A percentile compares a stretch with the other conserved stretches of the same genome.
Evolutionary conservation across 768 basidiomycete genomes (phyloP).

Genomic region (Dacryopinax spathularia): DNA sequence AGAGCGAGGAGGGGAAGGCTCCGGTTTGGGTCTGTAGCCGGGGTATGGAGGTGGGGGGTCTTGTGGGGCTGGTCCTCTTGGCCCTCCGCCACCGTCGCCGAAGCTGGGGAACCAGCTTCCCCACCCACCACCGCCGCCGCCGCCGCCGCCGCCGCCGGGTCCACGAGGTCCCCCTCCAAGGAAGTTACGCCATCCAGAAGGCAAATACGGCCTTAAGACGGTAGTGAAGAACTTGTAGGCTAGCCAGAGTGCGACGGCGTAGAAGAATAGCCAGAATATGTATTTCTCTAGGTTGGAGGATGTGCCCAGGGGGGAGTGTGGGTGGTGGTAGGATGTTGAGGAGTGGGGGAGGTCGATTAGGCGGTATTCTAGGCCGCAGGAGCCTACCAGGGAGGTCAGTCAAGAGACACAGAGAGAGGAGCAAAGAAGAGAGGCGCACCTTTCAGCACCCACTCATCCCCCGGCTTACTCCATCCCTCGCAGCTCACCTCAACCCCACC

Average conservation of each 20-base stretch:
- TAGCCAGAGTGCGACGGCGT: slow-evolving; percentile 9
- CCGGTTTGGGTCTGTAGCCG: slow-evolving; percentile 29
- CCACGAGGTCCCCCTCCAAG: slow-evolving; percentile 17
- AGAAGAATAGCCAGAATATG: slow-evolving; percentile 10
- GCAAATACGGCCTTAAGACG: slow-evolving; percentile 23
- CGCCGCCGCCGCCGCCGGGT: slow-evolving; percentile 21
- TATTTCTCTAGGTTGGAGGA: slow-evolving; percentile 32
- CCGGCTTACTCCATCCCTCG: slow-evolving; percentile 76
- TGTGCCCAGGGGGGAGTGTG: background rate
- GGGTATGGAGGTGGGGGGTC: slow-evolving; percentile 41
- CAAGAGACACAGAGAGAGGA: background rate
- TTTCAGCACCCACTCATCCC: slow-evolving; percentile 73
- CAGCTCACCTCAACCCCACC: slow-evolving; percentile 78
- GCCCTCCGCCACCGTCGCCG: slow-evolving; percentile 27
- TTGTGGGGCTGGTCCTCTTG: slow-evolving; percentile 23
- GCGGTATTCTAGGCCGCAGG: slow-evolving; percentile 74
- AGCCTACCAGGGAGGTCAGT: slow-evolving; percentile 36
- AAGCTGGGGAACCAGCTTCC: slow-evolving; percentile 37
- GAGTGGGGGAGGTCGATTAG: slow-evolving; percentile 50
- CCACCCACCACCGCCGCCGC: slow-evolving; percentile 27
- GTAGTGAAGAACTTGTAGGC: slow-evolving; percentile 49
- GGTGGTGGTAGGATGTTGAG: background rate
- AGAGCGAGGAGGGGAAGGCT: slow-evolving; percentile 23
- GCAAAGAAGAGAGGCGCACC: slow-evolving; percentile 31
- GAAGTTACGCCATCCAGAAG: slow-evolving; percentile 23